These are phyloP conservation scores for Neofusicoccum laricinum DNA, from an alignment of 2,329 filamentous ascomycete genomes.

Conservation along the genomic window DNA sequence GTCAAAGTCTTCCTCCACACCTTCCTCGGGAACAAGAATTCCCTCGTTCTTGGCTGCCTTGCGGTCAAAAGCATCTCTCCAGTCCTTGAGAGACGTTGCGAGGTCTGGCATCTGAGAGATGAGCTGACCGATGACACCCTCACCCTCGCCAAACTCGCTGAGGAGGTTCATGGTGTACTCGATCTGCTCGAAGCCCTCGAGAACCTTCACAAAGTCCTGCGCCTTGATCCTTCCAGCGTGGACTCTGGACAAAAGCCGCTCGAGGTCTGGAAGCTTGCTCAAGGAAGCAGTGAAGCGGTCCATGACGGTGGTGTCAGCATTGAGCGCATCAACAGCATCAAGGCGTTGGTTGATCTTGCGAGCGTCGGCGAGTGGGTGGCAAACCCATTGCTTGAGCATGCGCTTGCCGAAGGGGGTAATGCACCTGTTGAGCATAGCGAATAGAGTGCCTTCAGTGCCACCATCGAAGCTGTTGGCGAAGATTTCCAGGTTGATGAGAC, in stretches of 20 bases:
- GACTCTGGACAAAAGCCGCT: constrained; percentile 88
- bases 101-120: constrained; percentile 85
- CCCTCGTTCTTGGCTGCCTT: constrained; percentile 74
- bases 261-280: constrained; percentile 88
- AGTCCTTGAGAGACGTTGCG: constrained; percentile 69
- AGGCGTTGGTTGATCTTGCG: constrained; percentile 87
- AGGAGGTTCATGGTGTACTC: constrained; percentile 88
- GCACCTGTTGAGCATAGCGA: constrained; percentile 86
- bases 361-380: constrained; percentile 86
- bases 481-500: constrained; percentile 94
- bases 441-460: constrained; percentile 79
- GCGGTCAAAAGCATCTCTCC: constrained; percentile 90
- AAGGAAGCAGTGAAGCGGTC: constrained; percentile 87
- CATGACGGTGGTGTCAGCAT: constrained; percentile 74
- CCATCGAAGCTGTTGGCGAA: constrained; percentile 93
- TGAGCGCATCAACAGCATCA: constrained; percentile 90
- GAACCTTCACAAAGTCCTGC: constrained; percentile 87
- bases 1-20: constrained; percentile 91
- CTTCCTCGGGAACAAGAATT: constrained; percentile 77
- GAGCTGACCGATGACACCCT: constrained; percentile 80
- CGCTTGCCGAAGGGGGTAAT: constrained; percentile 97
- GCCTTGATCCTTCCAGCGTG: constrained; percentile 88
- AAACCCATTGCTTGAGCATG: constrained; percentile 94
- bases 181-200: constrained; percentile 97
- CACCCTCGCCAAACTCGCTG: constrained; percentile 68